Evolutionary conservation across 306 rosid species (phyloP).

Genomic region (Notholithocarpus densiflorus): DNA sequence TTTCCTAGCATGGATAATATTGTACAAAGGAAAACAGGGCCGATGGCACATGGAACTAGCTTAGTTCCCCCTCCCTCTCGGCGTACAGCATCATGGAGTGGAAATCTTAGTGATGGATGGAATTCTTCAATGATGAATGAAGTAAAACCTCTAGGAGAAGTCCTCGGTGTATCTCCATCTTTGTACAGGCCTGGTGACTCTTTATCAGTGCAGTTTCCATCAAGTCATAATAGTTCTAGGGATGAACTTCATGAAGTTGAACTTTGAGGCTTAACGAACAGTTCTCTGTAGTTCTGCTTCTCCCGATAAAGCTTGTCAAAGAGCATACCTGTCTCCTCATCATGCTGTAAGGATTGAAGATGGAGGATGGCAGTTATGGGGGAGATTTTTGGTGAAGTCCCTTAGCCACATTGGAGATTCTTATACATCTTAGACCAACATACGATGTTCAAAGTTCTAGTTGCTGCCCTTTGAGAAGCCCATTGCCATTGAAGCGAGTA

Average conservation of each 20-base stretch:
- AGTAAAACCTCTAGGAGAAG: constrained; percentile 41
- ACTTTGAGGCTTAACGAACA: constrained; percentile 51
- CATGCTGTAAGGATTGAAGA: not conserved
- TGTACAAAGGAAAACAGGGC: constrained; percentile 27
- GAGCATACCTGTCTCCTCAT: not conserved
- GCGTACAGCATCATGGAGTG: constrained; percentile 83
- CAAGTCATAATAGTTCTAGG: constrained; percentile 43
- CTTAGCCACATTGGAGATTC: not conserved
- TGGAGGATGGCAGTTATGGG: not conserved
- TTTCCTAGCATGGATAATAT: constrained; percentile 69
- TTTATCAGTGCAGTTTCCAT: constrained; percentile 26
- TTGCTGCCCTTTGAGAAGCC: not conserved
- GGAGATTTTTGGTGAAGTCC: not conserved
- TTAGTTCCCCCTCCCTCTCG: constrained; percentile 46
- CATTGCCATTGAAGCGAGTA: not conserved
- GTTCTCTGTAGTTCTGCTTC: not conserved
- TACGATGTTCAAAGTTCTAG: not conserved
- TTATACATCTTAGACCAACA: not conserved
- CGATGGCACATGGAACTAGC: constrained; percentile 9
- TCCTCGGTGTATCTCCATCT: constrained; percentile 40
- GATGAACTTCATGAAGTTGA: constrained; percentile 88
- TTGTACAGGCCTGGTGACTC: constrained; percentile 37
- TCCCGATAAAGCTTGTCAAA: not conserved
- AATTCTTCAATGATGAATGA: constrained; percentile 41
- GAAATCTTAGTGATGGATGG: constrained; percentile 46